phyloP scores from a whole-genome alignment of 1,139 yeast species.

The Saccharomyces hybrid region DNA sequence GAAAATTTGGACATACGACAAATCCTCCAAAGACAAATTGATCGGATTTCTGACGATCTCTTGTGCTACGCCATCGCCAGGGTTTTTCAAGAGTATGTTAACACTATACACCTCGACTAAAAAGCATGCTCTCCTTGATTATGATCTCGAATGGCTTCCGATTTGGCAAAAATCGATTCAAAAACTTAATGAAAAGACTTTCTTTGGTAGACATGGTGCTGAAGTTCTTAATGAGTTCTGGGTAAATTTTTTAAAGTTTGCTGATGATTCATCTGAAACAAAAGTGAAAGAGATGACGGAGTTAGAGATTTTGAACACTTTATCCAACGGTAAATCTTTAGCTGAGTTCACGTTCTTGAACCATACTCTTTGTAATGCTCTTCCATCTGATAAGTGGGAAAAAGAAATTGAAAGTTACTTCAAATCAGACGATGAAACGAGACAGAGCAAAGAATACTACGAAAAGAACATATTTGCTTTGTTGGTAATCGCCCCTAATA shows the following conservation, averaged over 20 bases:
- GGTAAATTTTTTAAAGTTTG: conserved; percentile 11
- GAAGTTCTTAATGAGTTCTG: conserved; percentile 23
- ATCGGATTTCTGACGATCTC: conserved; percentile 44
- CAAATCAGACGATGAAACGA: conserved; percentile 1
- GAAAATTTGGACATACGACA: conserved; percentile 46
- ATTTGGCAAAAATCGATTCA: conserved; percentile 20
- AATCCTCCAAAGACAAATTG: conserved; percentile 39
- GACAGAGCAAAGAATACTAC: background rate
- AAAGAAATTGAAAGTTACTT: conserved; percentile 9
- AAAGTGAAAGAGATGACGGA: conserved; percentile 3
- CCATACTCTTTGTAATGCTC: conserved; percentile 5
- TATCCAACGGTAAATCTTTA: conserved; percentile 12
- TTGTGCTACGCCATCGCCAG: conserved; percentile 44
- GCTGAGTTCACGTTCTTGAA: conserved; percentile 9
- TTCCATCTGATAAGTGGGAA: conserved; percentile 1
- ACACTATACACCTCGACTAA: conserved; percentile 11
- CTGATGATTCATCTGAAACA: background rate
- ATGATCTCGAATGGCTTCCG: conserved; percentile 19
- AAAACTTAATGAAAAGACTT: conserved; percentile 18
- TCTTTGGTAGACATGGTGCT: conserved; percentile 22
- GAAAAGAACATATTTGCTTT: conserved; percentile 10
- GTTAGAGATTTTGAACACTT: conserved; percentile 10
- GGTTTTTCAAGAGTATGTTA: conserved; percentile 38
- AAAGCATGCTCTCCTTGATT: conserved; percentile 11
- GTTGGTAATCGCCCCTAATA: conserved; percentile 8